phyloP scores from a whole-genome alignment of 305 asterid species.

The Solanum hybrid region DNA sequence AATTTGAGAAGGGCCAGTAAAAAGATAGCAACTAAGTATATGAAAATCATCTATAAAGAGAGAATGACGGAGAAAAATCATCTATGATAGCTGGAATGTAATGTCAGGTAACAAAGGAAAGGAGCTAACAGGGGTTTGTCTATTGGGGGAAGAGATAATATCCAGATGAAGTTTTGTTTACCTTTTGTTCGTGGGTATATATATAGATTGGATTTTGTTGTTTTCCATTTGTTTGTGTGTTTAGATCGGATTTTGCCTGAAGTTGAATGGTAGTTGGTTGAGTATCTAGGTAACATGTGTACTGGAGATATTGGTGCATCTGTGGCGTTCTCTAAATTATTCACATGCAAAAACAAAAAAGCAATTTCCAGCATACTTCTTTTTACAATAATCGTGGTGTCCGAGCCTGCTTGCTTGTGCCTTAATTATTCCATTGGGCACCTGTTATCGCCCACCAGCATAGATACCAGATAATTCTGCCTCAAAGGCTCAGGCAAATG shows the following conservation, averaged over 20 bases:
- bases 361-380: background rate
- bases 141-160: background rate
- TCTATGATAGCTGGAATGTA: background rate
- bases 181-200: background rate
- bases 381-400: background rate
- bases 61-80: background rate
- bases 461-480: background rate
- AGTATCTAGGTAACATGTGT: background rate
- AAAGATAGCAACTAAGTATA: background rate
- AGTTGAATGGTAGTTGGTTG: background rate
- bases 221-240: background rate
- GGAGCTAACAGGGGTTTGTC: background rate
- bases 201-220: background rate
- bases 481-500: background rate
- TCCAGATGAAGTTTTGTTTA: background rate
- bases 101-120: background rate
- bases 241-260: background rate
- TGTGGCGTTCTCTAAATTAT: background rate
- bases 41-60: background rate
- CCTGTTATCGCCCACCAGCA: background rate
- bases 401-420: background rate
- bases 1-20: background rate
- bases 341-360: background rate
- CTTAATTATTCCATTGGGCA: background rate
- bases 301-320: background rate